phyloP scores from a whole-genome alignment of 2,329 filamentous ascomycete genomes.

The Grosmannia clavigera region DNA sequence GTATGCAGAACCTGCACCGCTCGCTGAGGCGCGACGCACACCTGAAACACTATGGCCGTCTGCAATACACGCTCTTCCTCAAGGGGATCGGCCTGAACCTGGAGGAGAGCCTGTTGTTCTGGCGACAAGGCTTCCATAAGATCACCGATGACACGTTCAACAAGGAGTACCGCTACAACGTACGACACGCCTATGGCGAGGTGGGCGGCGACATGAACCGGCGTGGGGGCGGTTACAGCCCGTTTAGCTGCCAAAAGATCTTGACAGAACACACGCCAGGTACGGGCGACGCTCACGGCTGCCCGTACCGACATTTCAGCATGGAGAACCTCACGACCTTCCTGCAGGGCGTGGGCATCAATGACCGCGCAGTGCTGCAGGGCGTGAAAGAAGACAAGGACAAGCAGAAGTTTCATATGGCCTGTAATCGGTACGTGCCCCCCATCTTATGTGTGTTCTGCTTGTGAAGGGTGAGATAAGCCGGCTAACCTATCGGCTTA shows the following conservation, averaged over 20 bases:
- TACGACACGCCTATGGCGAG: conserved; percentile 89
- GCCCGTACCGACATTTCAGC: conserved; percentile 86
- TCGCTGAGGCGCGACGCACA: conserved; percentile 79
- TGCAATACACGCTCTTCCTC: conserved; percentile 93
- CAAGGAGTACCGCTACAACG: conserved; percentile 95
- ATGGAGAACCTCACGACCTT: conserved; percentile 71
- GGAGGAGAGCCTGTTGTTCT: conserved; percentile 88
- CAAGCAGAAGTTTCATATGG: conserved; percentile 82
- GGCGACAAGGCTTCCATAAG: conserved; percentile 74
- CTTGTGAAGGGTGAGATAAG: background rate
- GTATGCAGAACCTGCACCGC: conserved; percentile 86
- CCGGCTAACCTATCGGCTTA: conserved; percentile 16
- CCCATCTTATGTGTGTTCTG: conserved; percentile 14
- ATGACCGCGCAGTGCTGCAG: conserved; percentile 63
- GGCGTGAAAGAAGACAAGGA: conserved; percentile 82
- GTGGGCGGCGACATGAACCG: conserved; percentile 87
- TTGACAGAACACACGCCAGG: conserved; percentile 79
- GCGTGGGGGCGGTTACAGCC: conserved; percentile 74
- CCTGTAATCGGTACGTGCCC: conserved; percentile 65
- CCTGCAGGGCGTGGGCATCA: conserved; percentile 67
- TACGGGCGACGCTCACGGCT: conserved; percentile 84
- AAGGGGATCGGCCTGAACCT: conserved; percentile 88
- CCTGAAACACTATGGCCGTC: conserved; percentile 81
- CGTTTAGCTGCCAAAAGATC: conserved; percentile 91
- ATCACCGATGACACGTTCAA: conserved; percentile 91